Evolutionary conservation across 192 early-diverging fungal genomes (phyloP), one percentile per base, ranked within the genome.

Genomic region (Rhizoclosmatium globosum): DNA sequence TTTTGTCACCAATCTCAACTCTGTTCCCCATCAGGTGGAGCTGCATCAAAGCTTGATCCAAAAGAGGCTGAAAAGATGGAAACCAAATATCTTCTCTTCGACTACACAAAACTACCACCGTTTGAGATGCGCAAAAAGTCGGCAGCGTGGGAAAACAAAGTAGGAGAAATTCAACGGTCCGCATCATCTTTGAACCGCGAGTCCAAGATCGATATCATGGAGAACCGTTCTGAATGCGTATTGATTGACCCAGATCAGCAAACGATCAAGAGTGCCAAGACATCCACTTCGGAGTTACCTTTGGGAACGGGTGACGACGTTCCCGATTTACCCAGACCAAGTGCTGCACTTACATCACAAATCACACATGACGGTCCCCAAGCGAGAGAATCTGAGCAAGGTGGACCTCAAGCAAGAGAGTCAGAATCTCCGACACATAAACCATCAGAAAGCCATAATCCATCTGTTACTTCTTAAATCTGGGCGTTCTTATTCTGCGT

Each of bases 11-110:
- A 53, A 71, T 79, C 21, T 75, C 82, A 38, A 79, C 60, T 71
- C 2, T 76, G 79, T 43, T 74, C 72, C 9, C 67, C 41, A 6
- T 74, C 38, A 72, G 53, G 61, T 2, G 57, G 43, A 47, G 60
- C 61, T 21, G 39, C 56, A n/a, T n/a, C 17, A 48, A 67, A 76
- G 21, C 9, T 58, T 2, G 41, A 69, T 46, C 41, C 59, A 87
- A 41, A 85, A 86, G 3, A 86, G 82, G 47, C 91, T 92, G 66
- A 91, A 92, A 91, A 89, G 88, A 94, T 95, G 93, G 93, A 94
- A 64, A 92, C 92, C 62, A 91, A 93, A 71, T 95, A 94, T 73
- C 82, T 87, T 17, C 82, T 90, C 2, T 95, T 90, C 74, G 94
- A 95, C 64, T 93, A 86, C 71, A 91, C 91, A 13, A 94, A 93